Conservation (phyloP, 2,329 filamentous ascomycete genomes). For the Trichoderma afroharzianum region DNA sequence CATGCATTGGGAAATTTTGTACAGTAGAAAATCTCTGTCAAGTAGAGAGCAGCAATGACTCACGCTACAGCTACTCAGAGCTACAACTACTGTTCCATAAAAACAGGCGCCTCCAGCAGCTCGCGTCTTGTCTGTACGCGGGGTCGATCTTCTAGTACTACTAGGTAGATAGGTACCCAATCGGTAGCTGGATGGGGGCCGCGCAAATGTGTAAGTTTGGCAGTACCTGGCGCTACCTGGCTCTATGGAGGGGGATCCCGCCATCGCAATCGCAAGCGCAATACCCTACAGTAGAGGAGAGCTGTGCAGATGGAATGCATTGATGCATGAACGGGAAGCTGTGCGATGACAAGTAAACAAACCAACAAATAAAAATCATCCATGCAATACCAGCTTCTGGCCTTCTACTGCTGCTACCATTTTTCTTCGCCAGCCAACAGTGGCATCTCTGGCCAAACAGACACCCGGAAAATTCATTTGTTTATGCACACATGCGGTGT, state of each 20-base stretch:
- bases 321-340: background rate
- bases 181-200: background rate
- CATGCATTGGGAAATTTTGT: background rate
- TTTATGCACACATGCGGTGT: background rate
- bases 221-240: constrained; percentile 3
- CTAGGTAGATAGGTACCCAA: background rate
- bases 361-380: background rate
- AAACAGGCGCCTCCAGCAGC: background rate
- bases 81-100: background rate
- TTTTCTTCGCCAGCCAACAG: background rate
- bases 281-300: background rate
- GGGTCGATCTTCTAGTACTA: background rate
- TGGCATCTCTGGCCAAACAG: background rate
- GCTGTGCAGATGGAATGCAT: background rate
- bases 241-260: background rate
- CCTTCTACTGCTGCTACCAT: background rate
- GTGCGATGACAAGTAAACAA: background rate
- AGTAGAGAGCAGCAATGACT: background rate
- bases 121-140: background rate
- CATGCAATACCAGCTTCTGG: background rate
- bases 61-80: background rate
- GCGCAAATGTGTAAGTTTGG: constrained; percentile 14
- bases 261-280: background rate
- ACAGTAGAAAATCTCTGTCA: background rate
- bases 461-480: background rate